Percentiles rank a stretch among this genome's conserved stretches.
phyloP scores from a whole-genome alignment of 306 rosid genomes.

The Vigna reflexopilosa region DNA sequence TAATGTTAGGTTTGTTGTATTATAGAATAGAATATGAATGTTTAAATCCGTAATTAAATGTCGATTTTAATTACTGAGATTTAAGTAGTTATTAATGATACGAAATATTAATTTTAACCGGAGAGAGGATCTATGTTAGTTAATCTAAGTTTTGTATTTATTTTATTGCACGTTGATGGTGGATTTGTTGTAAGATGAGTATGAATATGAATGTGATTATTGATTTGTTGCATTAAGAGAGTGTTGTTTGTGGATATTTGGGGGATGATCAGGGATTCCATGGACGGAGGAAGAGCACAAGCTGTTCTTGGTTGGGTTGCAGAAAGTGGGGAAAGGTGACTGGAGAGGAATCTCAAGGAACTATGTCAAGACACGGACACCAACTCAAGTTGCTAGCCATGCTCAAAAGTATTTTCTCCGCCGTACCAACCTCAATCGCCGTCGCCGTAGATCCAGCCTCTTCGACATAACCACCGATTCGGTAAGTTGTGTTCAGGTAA shows the following conservation, averaged over 20 bases:
- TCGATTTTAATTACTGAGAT: background rate
- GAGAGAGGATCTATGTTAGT: background rate
- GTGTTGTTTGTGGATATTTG: background rate
- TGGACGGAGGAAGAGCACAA: slow-evolving; percentile 95
- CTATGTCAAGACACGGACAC: slow-evolving; percentile 82
- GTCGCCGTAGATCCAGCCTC: slow-evolving; percentile 92
- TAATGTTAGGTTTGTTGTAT: background rate
- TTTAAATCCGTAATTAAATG: background rate
- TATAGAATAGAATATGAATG: background rate
- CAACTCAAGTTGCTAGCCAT: slow-evolving; percentile 93
- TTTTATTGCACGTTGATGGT: background rate
- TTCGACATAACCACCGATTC: slow-evolving; percentile 84
- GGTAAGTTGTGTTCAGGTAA: slow-evolving; percentile 47
- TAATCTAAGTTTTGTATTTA: background rate
- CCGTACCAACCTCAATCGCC: slow-evolving; percentile 75
- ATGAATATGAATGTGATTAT: slow-evolving; percentile 17
- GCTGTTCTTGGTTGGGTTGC: slow-evolving; percentile 76
- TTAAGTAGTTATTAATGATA: background rate
- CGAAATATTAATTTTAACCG: background rate
- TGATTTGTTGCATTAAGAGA: background rate
- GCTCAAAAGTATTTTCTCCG: slow-evolving; percentile 91
- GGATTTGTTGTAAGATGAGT: background rate
- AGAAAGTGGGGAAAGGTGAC: slow-evolving; percentile 89
- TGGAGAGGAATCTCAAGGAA: slow-evolving; percentile 90
- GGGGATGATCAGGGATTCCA: slow-evolving; percentile 66